Evolutionary conservation across 2,329 filamentous ascomycete genomes (phyloP).

Genomic region (Paracoccidioides lutzii): DNA sequence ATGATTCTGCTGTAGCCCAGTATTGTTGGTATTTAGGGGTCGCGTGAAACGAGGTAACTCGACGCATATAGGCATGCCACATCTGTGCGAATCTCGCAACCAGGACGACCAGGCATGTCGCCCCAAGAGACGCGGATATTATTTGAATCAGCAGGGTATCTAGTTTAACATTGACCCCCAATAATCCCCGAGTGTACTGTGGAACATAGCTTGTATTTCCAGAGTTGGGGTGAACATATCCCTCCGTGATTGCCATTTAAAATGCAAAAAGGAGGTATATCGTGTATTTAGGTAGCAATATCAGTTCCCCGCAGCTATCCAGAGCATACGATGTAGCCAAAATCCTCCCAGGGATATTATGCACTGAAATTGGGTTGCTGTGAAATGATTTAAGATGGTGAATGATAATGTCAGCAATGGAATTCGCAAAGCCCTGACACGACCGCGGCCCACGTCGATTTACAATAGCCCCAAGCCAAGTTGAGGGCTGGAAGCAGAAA

Average conservation of each 20-base stretch:
- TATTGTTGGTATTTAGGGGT: constrained; percentile 30
- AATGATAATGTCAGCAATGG: neutral
- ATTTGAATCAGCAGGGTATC: constrained; percentile 29
- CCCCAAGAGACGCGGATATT: constrained; percentile 25
- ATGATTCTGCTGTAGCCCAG: constrained; percentile 32
- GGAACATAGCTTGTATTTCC: constrained; percentile 28
- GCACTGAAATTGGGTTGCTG: neutral
- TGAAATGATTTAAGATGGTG: neutral
- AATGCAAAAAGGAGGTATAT: neutral
- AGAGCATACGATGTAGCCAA: neutral
- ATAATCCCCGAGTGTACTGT: constrained; percentile 28
- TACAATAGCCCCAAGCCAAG: neutral
- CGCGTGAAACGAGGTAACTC: constrained; percentile 28
- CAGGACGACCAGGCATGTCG: constrained; percentile 26
- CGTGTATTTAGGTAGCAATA: neutral
- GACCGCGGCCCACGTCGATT: neutral
- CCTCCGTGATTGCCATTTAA: constrained; percentile 1
- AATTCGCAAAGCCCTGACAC: neutral
- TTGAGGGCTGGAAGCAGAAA: neutral
- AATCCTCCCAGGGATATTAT: neutral
- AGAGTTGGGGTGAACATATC: neutral
- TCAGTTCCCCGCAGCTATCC: neutral
- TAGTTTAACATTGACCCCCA: constrained; percentile 27
- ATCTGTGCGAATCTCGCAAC: constrained; percentile 31
- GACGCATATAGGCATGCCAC: constrained; percentile 33